Evolutionary conservation across 768 basidiomycete species (phyloP), one percentile per base, ranked within the genome.

Genomic region (Suillus placidus): DNA sequence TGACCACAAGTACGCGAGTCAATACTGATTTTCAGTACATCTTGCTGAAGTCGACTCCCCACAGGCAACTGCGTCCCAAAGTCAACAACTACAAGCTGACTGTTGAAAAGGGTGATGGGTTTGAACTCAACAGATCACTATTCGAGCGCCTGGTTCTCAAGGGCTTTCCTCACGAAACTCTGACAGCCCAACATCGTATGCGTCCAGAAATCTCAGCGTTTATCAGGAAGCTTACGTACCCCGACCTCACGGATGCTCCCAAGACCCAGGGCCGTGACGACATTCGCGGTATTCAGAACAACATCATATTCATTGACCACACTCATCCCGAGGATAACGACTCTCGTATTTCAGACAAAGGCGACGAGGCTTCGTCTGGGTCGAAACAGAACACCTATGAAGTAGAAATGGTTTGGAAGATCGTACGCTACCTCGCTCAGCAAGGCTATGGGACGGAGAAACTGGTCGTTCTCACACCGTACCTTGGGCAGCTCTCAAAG

Each of bases 61-160:
- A 56, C 47, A 91, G 89, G 74, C 90, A 91, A 74, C 79, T 91
- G 12, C 87, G 90, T 2, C 90, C 90, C 0, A 91, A 90, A 74
- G 87, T 90, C 65, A 89, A 87, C 66, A 83, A 86, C 64, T 91
- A 90, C 64, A 56, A 71, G 0, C 75, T 92, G 30, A 90, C 88
- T 0, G 84, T 90, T 5, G 90, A 92, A 72, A 90, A 88, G 66
- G 86, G 81, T 1, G 84, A 87, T 2, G 89, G 88, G 4, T 91
- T 80, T 68, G 87, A 91, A 66, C 79, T 91, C 30, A 91, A 92
- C 64, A 76, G 80, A 60, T 89, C 88, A 0, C 76, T 92, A 0
- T 91, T 91, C 68, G 90, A 92, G 67, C 86, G 90, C 6, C 82
- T 91, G 2, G 85, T 90, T 23, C 72, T 85, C 12, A 82, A 82